Evolutionary conservation across 768 basidiomycete species (phyloP), one percentile per base, ranked within the genome.

Genomic region (Pleurotus citrinopileatus): DNA sequence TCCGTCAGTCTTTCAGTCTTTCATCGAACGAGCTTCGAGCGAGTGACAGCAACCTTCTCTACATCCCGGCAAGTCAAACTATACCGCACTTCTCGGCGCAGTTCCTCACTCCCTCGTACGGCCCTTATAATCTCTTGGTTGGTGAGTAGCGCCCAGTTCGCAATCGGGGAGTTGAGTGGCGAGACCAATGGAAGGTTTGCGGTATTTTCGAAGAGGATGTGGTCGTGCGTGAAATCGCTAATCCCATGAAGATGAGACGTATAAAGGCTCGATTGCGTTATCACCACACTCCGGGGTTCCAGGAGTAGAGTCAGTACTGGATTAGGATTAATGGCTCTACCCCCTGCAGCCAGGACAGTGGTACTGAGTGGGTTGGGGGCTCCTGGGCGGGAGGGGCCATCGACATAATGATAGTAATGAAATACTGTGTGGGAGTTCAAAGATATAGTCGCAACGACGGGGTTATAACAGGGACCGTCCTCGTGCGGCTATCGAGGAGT

Each of bases 31-130:
- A 51, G 17, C 34, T 32, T 23, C 3, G 62, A 60, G 52, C 64
- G 65, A 36, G 61, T 64, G 20, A 65, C 68, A 7, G 70, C 70
- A 44, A 91, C 86, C 62, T 81, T 87, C 53, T 76, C 79, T 2
- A 94, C 88, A 63, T 89, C 89, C 50, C 94, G 78, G 65, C 90
- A 96, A 1, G 94, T 96, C 63, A 96, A 67, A 69, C 92, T 96
- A 51, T 89, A 83, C 64, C 94, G 72, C 34, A 76, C 76, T 15
- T 72, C 71, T 56, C 94, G 77, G 57, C 65, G 63, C 54, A 94
- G 67, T 25, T 66, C 64, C 6, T 80, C 81, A n/a, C 84, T 85
- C 13, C 70, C 64, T 36, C 61, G 46, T 45, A 87, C 65, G 8
- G 70, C 68, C 37, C 69, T 67, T 48, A 69, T 64, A 28, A 70